phyloP scores from a whole-genome alignment of 495 filamentous ascomycete genomes.

The Bacidia rubella region DNA sequence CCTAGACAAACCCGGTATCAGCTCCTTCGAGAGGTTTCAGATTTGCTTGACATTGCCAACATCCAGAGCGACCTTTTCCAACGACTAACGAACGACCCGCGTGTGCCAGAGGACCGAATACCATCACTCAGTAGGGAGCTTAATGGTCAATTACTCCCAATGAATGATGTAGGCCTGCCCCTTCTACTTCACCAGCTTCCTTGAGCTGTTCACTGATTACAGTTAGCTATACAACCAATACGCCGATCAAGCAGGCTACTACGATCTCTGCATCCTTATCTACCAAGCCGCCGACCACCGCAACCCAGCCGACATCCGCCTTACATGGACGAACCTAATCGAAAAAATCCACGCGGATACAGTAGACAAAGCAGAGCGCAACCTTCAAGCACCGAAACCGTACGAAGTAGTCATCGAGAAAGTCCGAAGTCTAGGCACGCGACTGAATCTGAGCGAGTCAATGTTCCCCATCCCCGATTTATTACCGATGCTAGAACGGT shows the following conservation, averaged over 20 bases:
- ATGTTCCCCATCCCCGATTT: slow-evolving; percentile 60
- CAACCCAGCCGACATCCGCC: slow-evolving; percentile 62
- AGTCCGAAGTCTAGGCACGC: slow-evolving; percentile 61
- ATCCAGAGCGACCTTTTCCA: slow-evolving; percentile 89
- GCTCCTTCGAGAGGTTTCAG: slow-evolving; percentile 66
- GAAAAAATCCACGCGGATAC: slow-evolving; percentile 54
- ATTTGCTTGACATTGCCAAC: slow-evolving; percentile 81
- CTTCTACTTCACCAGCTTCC: neutral
- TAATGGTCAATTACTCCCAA: slow-evolving; percentile 56
- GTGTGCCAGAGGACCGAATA: slow-evolving; percentile 47
- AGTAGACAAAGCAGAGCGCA: slow-evolving; percentile 33
- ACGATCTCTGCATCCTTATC: slow-evolving; percentile 83
- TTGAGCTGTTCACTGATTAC: slow-evolving; percentile 8
- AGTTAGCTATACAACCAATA: slow-evolving; percentile 76
- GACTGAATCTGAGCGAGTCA: slow-evolving; percentile 61
- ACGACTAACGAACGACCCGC: slow-evolving; percentile 55
- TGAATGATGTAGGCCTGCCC: slow-evolving; percentile 52
- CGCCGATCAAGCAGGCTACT: slow-evolving; percentile 76
- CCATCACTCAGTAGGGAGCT: slow-evolving; percentile 48
- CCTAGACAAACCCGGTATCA: slow-evolving; percentile 61
- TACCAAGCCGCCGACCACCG: slow-evolving; percentile 81
- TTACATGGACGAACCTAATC: slow-evolving; percentile 76
- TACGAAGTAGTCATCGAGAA: slow-evolving; percentile 68
- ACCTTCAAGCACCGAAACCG: slow-evolving; percentile 26
- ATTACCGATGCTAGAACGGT: slow-evolving; percentile 62